These are phyloP conservation scores for Ensete glaucum DNA, from an alignment of 176 grass and related monocot genomes.

Conservation along the genomic window DNA sequence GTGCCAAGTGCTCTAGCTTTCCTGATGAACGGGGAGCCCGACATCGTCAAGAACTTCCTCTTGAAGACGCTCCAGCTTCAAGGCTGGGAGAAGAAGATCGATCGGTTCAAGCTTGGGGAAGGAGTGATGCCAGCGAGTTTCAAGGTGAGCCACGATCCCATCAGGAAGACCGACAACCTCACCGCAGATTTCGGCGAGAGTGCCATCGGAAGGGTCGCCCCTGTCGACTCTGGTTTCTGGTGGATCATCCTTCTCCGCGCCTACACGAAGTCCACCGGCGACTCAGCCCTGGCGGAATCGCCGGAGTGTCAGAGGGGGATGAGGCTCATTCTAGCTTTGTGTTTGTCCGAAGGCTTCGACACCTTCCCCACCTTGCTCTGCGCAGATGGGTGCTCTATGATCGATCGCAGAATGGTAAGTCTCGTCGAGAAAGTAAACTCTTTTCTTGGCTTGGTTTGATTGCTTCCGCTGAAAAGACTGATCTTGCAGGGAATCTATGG, in stretches of 20 bases:
- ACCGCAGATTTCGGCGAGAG: constrained; percentile 87
- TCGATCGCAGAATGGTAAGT: constrained; percentile 72
- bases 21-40: constrained; percentile 79
- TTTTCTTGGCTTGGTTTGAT: neutral
- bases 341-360: constrained; percentile 82
- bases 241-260: constrained; percentile 80
- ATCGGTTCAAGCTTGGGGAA: constrained; percentile 89
- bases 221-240: constrained; percentile 89
- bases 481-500: constrained; percentile 70
- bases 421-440: neutral
- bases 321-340: constrained; percentile 69
- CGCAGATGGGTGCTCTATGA: constrained; percentile 88
- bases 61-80: constrained; percentile 71
- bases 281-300: constrained; percentile 46
- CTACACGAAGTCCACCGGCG: constrained; percentile 88
- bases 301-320: constrained; percentile 68
- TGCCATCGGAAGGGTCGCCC: constrained; percentile 82
- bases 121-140: constrained; percentile 93
- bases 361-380: constrained; percentile 90
- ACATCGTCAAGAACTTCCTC: constrained; percentile 79
- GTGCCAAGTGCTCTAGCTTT: constrained; percentile 89
- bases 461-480: too few species aligned
- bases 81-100: constrained; percentile 80
- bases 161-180: constrained; percentile 43
- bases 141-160: constrained; percentile 69